Conservation (phyloP, 2,329 filamentous ascomycete species). For the Botryosphaeria dothidea region DNA sequence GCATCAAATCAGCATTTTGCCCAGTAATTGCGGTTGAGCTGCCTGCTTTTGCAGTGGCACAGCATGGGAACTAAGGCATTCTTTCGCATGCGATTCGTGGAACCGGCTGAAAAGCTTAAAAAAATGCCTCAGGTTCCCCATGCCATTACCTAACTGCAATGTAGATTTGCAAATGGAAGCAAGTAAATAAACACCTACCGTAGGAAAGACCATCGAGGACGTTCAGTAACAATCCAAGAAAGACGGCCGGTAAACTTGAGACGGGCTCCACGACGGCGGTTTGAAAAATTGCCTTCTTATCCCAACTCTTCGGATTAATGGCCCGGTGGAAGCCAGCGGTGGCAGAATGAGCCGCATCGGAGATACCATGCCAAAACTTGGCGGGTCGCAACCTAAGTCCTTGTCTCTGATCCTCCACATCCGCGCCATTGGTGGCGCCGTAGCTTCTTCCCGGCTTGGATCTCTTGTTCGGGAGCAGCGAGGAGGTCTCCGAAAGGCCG, state of each 20-base stretch:
- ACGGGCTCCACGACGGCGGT: constrained; percentile 62
- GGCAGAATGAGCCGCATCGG: background rate
- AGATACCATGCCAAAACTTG: constrained; percentile 3
- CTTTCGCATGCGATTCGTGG: background rate
- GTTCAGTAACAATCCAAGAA: constrained; percentile 86
- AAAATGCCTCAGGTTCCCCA: background rate
- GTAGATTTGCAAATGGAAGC: background rate
- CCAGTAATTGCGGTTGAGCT: background rate
- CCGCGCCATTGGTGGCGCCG: constrained; percentile 4
- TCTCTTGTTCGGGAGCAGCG: constrained; percentile 39
- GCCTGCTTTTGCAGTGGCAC: background rate
- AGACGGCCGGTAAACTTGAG: constrained; percentile 77
- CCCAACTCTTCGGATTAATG: constrained; percentile 70
- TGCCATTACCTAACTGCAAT: background rate
- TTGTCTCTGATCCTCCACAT: constrained; percentile 17
- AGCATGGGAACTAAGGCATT: background rate
- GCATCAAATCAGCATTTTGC: background rate
- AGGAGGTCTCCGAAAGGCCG: constrained; percentile 29
- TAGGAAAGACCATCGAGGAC: constrained; percentile 94
- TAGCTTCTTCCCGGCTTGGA: constrained; percentile 14
- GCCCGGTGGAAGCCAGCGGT: background rate
- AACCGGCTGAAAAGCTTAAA: background rate
- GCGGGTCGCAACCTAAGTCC: background rate
- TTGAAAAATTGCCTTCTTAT: constrained; percentile 65
- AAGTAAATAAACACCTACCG: constrained; percentile 49